These are phyloP conservation scores for Sphagnum magellanicum DNA, from an alignment of 228 moss, liverwort and hornwort genomes.

Conservation along the genomic window DNA sequence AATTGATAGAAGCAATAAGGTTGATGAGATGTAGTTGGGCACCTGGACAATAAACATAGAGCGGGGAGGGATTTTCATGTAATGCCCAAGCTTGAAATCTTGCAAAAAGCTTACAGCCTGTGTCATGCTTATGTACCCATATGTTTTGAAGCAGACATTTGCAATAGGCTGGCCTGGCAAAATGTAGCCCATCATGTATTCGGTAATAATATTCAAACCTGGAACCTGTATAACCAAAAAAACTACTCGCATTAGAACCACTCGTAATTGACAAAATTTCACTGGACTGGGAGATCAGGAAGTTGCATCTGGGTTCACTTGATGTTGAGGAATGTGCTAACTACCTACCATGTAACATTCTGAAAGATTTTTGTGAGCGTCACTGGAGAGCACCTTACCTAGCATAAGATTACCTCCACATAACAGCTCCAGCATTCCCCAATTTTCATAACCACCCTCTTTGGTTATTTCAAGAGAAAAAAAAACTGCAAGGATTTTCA, in stretches of 20 bases:
- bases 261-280: not conserved
- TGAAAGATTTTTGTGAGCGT: too few species aligned
- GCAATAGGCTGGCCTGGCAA: slow-evolving; percentile 12
- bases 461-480: too few species aligned
- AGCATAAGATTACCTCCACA: too few species aligned
- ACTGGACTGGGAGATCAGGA: not conserved
- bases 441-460: too few species aligned
- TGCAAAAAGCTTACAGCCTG: slow-evolving; percentile 10
- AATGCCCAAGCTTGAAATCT: slow-evolving; percentile 14
- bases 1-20: too few species aligned
- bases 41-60: slow-evolving; percentile 17
- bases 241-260: not conserved
- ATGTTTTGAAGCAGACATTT: slow-evolving; percentile 15
- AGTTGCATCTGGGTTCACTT: not conserved
- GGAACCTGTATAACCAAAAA: slow-evolving; percentile 1
- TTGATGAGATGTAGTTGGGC: not conserved
- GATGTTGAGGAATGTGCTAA: not conserved
- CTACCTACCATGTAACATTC: not conserved
- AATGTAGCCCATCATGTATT: slow-evolving; percentile 10
- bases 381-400: too few species aligned
- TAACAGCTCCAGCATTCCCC: too few species aligned
- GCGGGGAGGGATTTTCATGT: slow-evolving; percentile 19
- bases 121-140: slow-evolving; percentile 14
- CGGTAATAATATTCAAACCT: slow-evolving; percentile 13
- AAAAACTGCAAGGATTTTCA: too few species aligned